These are phyloP conservation scores for Blastobotrys proliferans DNA, from an alignment of 1,139 yeast species.

Conservation along the genomic window DNA sequence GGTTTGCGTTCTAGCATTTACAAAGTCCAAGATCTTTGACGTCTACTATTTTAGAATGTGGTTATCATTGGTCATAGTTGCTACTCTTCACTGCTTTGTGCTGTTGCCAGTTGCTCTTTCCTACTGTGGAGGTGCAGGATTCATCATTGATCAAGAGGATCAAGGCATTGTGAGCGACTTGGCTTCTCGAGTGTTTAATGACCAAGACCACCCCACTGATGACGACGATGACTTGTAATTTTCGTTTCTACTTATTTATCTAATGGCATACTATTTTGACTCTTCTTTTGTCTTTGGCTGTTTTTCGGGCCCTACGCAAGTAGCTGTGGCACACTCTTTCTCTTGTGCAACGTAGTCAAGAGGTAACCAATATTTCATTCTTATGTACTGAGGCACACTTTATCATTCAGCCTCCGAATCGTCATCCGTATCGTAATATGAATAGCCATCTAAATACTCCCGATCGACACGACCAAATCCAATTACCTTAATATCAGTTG, in stretches of 20 bases:
- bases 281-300: neutral
- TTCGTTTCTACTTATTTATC: neutral
- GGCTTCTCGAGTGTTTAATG: constrained; percentile 26
- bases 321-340: too few relatives aligned
- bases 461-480: too few relatives aligned
- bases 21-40: constrained; percentile 81
- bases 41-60: constrained; percentile 94
- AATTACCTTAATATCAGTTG: too few relatives aligned
- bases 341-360: too few relatives aligned
- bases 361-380: too few relatives aligned
- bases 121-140: constrained; percentile 57
- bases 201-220: constrained; percentile 8
- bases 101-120: constrained; percentile 73
- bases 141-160: constrained; percentile 36
- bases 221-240: constrained; percentile 9
- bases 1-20: constrained; percentile 78
- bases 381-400: too few relatives aligned
- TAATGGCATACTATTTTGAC: too few relatives aligned
- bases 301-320: too few relatives aligned
- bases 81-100: constrained; percentile 72
- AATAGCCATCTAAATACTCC: too few relatives aligned
- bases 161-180: constrained; percentile 32
- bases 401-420: too few relatives aligned
- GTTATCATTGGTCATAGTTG: constrained; percentile 73
- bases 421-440: too few relatives aligned